Evolutionary conservation across 2,329 filamentous ascomycete genomes (phyloP).

Genomic region (Sphaerulina vaccinii): DNA sequence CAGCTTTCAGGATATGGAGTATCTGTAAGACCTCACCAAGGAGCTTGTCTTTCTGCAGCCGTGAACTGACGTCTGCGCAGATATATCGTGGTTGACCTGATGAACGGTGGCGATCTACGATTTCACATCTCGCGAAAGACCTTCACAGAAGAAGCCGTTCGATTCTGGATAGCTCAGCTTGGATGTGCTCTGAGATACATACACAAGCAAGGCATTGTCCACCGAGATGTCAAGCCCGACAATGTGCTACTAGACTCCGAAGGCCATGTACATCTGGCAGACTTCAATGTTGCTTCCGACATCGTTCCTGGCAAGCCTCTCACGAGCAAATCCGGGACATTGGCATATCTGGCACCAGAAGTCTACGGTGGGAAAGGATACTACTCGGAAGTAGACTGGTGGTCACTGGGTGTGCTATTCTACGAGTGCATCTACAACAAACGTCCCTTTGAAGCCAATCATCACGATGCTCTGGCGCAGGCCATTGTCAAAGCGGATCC

Average conservation of each 20-base stretch:
- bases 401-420: constrained; percentile 96
- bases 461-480: constrained; percentile 74
- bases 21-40: constrained; percentile 65
- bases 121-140: constrained; percentile 98
- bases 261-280: constrained; percentile 93
- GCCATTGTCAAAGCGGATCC: constrained; percentile 79
- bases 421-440: constrained; percentile 99
- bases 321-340: constrained; percentile 92
- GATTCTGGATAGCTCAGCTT: constrained; percentile 94
- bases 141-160: constrained; percentile 94
- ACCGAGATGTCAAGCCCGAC: constrained; percentile 88
- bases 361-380: constrained; percentile 92
- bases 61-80: constrained; percentile 42
- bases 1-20: constrained; percentile 98
- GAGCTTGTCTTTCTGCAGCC: constrained; percentile 29
- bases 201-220: constrained; percentile 82
- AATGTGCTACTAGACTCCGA: constrained; percentile 85
- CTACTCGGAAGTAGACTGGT: constrained; percentile 91
- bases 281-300: constrained; percentile 98
- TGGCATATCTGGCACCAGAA: constrained; percentile 93
- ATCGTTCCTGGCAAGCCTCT: constrained; percentile 77
- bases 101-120: constrained; percentile 94
- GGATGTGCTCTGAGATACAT: constrained; percentile 88
- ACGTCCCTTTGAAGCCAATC: constrained; percentile 90
- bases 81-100: constrained; percentile 93